Evolutionary conservation across 345 rosid genomes (phyloP).

Genomic region (Hypericum androsaemum): DNA sequence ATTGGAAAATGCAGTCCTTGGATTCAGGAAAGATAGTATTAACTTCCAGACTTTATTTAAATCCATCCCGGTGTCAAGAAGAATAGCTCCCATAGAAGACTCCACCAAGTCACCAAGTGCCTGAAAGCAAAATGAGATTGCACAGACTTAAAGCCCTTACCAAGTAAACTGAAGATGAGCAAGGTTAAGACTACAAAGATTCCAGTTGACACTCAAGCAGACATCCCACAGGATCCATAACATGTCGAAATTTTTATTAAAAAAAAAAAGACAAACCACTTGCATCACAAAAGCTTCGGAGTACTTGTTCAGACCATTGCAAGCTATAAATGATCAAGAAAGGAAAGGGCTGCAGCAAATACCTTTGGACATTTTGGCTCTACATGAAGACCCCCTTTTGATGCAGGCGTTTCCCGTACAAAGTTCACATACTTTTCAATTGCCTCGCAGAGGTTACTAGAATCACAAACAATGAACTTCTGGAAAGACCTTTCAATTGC

Average conservation of each 20-base stretch:
- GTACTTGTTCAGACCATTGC: no score
- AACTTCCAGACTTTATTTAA: conserved; percentile 55
- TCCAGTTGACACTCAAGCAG: background rate
- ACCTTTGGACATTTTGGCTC: conserved; percentile 87
- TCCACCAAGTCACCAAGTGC: conserved; percentile 90
- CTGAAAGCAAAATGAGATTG: conserved; percentile 30
- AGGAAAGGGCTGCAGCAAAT: background rate
- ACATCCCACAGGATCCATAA: background rate
- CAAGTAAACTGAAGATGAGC: no score
- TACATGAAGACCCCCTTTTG: conserved; percentile 33
- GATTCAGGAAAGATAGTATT: conserved; percentile 64
- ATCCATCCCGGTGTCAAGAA: conserved; percentile 72
- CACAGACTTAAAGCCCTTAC: background rate
- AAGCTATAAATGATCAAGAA: background rate
- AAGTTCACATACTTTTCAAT: conserved; percentile 47
- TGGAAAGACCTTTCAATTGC: conserved; percentile 56
- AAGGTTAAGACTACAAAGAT: background rate
- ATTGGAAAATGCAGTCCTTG: conserved; percentile 44
- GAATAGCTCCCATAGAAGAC: conserved; percentile 70
- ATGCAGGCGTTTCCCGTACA: conserved; percentile 20
- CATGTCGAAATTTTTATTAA: background rate
- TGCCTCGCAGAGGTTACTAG: conserved; percentile 39
- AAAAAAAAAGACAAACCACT: background rate
- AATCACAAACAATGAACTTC: conserved; percentile 50
- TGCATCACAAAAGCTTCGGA: no score